A percentile compares a stretch with the other conserved stretches of the same genome.
Evolutionary conservation across 768 basidiomycete genomes (phyloP).

Genomic region (Ephemerocybe angulata): DNA sequence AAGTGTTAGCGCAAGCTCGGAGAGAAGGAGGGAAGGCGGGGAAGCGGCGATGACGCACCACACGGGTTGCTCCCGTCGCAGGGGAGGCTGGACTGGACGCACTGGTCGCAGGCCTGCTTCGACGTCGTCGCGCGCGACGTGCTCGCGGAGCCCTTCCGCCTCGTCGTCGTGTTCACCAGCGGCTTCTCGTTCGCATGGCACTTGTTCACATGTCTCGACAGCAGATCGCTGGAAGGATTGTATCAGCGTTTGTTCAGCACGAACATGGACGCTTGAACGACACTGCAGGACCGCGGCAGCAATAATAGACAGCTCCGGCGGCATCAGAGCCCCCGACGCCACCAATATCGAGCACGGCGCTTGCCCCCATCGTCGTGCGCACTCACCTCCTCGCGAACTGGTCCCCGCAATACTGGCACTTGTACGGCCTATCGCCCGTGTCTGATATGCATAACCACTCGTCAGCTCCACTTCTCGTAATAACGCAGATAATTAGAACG

Average conservation of each 20-base stretch:
- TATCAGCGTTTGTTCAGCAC: neutral
- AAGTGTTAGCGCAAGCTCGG: neutral
- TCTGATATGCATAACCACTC: constrained; percentile 42
- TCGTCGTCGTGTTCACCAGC: constrained; percentile 34
- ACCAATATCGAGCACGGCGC: constrained; percentile 4
- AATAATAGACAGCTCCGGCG: neutral
- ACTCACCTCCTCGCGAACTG: constrained; percentile 80
- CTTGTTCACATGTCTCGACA: constrained; percentile 84
- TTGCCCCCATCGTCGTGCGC: neutral
- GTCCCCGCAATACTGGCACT: constrained; percentile 84
- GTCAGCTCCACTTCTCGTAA: constrained; percentile 1
- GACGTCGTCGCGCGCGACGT: constrained; percentile 72
- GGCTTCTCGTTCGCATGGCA: constrained; percentile 79
- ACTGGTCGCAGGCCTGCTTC: constrained; percentile 84
- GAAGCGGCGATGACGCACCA: constrained; percentile 39
- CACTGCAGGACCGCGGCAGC: constrained; percentile 13
- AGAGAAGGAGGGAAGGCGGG: neutral
- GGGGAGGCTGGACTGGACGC: constrained; percentile 68
- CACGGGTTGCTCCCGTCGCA: constrained; percentile 82
- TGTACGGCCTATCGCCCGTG: constrained; percentile 87
- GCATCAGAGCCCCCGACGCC: neutral
- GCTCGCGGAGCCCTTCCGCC: constrained; percentile 66
- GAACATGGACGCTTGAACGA: constrained; percentile 6
- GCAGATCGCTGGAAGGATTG: constrained; percentile 57
- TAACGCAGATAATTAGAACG: no score